Conservation (phyloP, 305 asterid genomes). For the Fraxinus baroniana region DNA sequence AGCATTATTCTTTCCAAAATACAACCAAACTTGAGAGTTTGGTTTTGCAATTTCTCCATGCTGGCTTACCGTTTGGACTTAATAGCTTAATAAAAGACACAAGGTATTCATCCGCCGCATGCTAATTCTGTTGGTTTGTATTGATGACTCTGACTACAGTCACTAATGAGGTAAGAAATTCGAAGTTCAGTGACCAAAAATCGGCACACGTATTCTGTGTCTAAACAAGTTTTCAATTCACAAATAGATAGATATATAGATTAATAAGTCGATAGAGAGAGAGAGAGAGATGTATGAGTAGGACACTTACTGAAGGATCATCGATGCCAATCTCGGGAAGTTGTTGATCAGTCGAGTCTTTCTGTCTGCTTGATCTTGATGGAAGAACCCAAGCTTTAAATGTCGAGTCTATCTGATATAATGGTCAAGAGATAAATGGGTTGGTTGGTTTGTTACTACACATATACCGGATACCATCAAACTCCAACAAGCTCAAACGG, state of each 20-base stretch:
- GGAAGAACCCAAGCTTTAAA: slow-evolving; percentile 82
- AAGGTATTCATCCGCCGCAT: background rate
- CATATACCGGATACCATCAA: background rate
- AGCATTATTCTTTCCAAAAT: background rate
- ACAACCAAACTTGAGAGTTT: background rate
- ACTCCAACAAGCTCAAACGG: background rate
- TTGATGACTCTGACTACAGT: background rate
- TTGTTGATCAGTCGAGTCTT: slow-evolving; percentile 34
- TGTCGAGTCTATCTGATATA: slow-evolving; percentile 53
- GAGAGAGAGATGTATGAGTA: background rate
- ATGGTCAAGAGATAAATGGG: slow-evolving; percentile 21
- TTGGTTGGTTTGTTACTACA: background rate
- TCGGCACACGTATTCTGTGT: background rate
- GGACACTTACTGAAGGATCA: slow-evolving; percentile 67
- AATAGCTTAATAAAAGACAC: background rate
- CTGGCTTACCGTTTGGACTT: background rate
- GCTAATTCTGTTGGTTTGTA: background rate
- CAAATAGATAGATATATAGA: background rate
- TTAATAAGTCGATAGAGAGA: background rate
- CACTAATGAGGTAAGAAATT: background rate
- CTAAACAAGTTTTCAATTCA: background rate
- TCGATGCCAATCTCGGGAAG: slow-evolving; percentile 67
- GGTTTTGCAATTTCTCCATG: background rate
- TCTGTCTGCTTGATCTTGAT: slow-evolving; percentile 32
- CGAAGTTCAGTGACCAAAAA: background rate